Base-by-base conservation (phyloP, 441 rosid genomes). In the Daphne laureola region DNA sequence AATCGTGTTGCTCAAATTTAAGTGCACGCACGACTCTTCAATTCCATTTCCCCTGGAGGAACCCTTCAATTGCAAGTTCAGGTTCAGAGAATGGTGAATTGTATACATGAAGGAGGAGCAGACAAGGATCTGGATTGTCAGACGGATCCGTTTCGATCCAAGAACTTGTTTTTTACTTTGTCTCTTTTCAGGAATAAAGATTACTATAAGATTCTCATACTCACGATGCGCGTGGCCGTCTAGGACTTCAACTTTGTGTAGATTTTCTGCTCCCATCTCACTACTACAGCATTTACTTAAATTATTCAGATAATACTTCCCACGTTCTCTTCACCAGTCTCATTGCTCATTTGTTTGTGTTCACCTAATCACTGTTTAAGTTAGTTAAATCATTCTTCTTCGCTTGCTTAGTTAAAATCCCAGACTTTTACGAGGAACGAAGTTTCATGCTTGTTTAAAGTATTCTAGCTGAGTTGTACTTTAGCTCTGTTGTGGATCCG, bases 401-500 rank as follows among this genome's bases (percentile, higher is more conserved):
- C 4, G 36, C 12, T 26, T 3, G 14, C 8, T 57, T 51, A n/a
- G 36, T 53, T 38, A 40, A 46, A 44, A 3, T 48, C 16, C 46
- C 15, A 25, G 51, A 44, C 47, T 59, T 56, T 54, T 54, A 5
- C 12, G 43, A 50, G 59, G 18, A n/a, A n/a, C n/a, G n/a, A 14
- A 31, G 54, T 36, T 17, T 41, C 41, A 45, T 31, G 14, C 55
- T 58, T 62, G 36, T 63, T 54, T 57, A 66, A 17, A 31, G n/a
- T 53, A 64, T 68, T 31, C 13, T n/a, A 12, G 43, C 65, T 68
- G 75, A 72, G 87, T 58, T 81, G 84, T 78, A 58, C 72, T 36
- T 43, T 63, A 63, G 54, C 59, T 72, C 65, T 47, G 52, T 13
- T 45, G 58, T 27, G 3, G 13, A 53, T 53, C 49, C 52, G 55